Percentiles rank a stretch among this genome's conserved stretches.
phyloP scores from a whole-genome alignment of 768 basidiomycete genomes.

The Auriscalpium orientale region DNA sequence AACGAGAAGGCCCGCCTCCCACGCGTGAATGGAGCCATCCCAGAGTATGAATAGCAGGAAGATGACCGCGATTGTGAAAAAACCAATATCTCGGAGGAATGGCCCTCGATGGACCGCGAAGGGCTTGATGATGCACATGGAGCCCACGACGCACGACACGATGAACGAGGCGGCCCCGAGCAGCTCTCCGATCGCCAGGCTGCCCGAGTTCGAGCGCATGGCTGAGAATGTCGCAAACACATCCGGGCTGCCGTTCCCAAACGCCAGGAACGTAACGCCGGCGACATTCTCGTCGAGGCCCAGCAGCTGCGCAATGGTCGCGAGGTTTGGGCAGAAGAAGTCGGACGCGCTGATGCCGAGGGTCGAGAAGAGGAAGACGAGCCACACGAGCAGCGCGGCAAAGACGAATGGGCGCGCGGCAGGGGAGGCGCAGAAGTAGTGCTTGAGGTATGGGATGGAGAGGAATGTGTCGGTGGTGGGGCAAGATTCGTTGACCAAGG shows the following conservation, averaged over 20 bases:
- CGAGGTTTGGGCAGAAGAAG: slow-evolving; percentile 96
- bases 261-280: slow-evolving; percentile 93
- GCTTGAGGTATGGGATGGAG: slow-evolving; percentile 57
- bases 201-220: slow-evolving; percentile 77
- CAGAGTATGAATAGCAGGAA: slow-evolving; percentile 69
- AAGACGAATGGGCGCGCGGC: slow-evolving; percentile 55
- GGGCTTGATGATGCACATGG: slow-evolving; percentile 96
- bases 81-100: slow-evolving; percentile 91
- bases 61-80: slow-evolving; percentile 81
- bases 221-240: slow-evolving; percentile 95
- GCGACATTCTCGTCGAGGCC: slow-evolving; percentile 90
- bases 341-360: slow-evolving; percentile 93
- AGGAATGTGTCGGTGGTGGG: slow-evolving; percentile 55
- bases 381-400: slow-evolving; percentile 62
- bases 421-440: slow-evolving; percentile 62
- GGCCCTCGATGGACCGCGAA: slow-evolving; percentile 76
- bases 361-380: slow-evolving; percentile 89
- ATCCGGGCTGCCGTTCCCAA: slow-evolving; percentile 96
- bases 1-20: slow-evolving; percentile 71
- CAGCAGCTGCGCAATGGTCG: slow-evolving; percentile 78
- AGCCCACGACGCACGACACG: slow-evolving; percentile 90
- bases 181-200: slow-evolving; percentile 90
- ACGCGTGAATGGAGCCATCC: slow-evolving; percentile 62
- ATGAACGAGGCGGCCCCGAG: slow-evolving; percentile 95
- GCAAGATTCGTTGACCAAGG: slow-evolving; percentile 54